Base-by-base conservation (phyloP, 331 rosid species). In the Prunus yedoensis region DNA sequence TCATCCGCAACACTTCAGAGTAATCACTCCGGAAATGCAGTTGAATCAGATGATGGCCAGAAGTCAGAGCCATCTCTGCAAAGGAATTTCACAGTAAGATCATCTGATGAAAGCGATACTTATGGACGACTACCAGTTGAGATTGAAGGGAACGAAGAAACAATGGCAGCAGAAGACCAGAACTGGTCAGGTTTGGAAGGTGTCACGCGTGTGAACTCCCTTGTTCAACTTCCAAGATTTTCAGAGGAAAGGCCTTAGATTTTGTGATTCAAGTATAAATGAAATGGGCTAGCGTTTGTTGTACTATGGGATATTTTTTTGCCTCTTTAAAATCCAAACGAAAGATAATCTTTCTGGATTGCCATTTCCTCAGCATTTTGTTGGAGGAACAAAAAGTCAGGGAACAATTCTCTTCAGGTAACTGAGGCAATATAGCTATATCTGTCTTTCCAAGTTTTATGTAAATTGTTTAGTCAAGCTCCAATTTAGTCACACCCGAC, bases 201-300 rank as follows among this genome's bases (percentile, higher is more conserved):
- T 14, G 97, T 94, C 66, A 94, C 97, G 2, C 82, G 97, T 21
- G 99, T 92, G 82, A 94, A 94, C 90, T 94, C 99, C 23, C 78
- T 94, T 14, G 97, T 94, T 77, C 99, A 92, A 63, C 99, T 94
- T 46, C 99, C 99, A 57, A 87, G 99, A 87, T 94, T 94, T 87
- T 92, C 93, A 32, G 88, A 80, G 74, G 91, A 87, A 79, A 82
- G 84, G 80, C 88, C 85, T 81, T 47, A 68, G 83, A 71, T 66
- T 49, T 75, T 78, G 74, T 81, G 70, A 56, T 68, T 32, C 63
- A 59, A 77, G 78, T 77, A 50, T 47, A 54, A 79, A 45, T 46
- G 62, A 25, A 79, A 51, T 70, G 64, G 76, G 47, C 52, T 51
- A 64, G 49, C 25, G 38, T 74, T 81, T 69, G 43, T 73, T 85